A percentile compares a stretch with the other conserved stretches of the same genome.
Evolutionary conservation across 176 grass and related monocot species (phyloP).

Genomic region (Hyparrhenia diplandra): DNA sequence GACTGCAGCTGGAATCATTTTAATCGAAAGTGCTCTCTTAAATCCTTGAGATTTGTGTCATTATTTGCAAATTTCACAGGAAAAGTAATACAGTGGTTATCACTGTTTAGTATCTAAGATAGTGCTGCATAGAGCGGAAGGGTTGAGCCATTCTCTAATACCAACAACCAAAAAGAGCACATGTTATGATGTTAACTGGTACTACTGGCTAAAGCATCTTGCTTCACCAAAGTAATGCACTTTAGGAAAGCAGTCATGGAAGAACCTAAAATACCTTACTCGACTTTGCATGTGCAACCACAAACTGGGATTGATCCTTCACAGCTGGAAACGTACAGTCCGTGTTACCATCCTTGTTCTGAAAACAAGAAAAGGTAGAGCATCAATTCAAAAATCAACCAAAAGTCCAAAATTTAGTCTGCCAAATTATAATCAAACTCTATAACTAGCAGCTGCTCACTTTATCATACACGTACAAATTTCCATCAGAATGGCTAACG

Average conservation of each 20-base stretch:
- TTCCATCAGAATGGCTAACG: conserved; percentile 94
- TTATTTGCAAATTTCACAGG: background rate
- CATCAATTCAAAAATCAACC: conserved; percentile 23
- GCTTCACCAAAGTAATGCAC: conserved; percentile 13
- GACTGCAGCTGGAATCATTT: background rate
- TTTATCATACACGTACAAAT: conserved; percentile 96
- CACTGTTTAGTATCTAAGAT: background rate
- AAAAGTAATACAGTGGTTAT: background rate
- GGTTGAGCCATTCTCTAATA: background rate
- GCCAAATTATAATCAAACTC: background rate
- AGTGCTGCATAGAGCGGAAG: background rate
- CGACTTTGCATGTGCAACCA: conserved; percentile 83
- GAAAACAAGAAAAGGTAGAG: conserved; percentile 20
- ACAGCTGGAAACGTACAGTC: conserved; percentile 77
- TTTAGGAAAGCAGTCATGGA: background rate
- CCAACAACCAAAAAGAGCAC: background rate
- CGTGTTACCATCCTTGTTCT: conserved; percentile 84
- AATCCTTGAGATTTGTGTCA: background rate
- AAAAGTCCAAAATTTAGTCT: conserved; percentile 1
- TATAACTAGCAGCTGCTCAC: conserved; percentile 40
- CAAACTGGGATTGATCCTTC: conserved; percentile 68
- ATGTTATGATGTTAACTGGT: background rate
- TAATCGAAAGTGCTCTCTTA: background rate
- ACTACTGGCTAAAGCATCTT: background rate
- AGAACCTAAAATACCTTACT: conserved; percentile 69